These are phyloP conservation scores for Croton laevigatus DNA, from an alignment of 441 rosid species.

Conservation along the genomic window DNA sequence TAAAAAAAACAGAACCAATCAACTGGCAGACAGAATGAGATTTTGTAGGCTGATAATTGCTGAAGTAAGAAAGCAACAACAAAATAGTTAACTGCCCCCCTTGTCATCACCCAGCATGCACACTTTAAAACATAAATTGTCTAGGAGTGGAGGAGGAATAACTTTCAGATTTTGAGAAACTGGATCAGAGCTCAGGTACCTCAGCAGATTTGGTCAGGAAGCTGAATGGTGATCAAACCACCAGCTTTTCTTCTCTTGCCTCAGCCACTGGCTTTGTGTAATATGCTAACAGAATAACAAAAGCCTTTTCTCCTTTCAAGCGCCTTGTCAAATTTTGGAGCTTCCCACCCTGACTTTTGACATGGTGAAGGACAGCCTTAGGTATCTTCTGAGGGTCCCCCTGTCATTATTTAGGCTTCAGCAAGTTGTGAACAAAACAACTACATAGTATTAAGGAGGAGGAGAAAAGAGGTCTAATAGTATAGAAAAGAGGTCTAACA, in stretches of 20 bases:
- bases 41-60: not conserved
- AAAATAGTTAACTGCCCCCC: not conserved
- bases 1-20: not conserved
- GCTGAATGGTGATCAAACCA: slow-evolving; percentile 73
- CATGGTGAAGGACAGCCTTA: slow-evolving; percentile 91
- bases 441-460: not conserved
- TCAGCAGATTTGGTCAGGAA: slow-evolving; percentile 71
- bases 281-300: slow-evolving; percentile 68
- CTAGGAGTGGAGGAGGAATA: slow-evolving; percentile 7
- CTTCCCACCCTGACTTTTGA: slow-evolving; percentile 92
- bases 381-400: slow-evolving; percentile 77
- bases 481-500: too few species aligned
- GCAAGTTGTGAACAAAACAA: slow-evolving; percentile 5
- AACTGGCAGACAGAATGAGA: not conserved
- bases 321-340: slow-evolving; percentile 82
- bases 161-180: slow-evolving; percentile 10
- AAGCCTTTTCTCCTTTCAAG: slow-evolving; percentile 42
- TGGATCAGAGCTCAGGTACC: slow-evolving; percentile 42
- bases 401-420: slow-evolving; percentile 38
- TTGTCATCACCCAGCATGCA: not conserved
- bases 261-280: slow-evolving; percentile 87
- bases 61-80: not conserved
- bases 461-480: too few species aligned
- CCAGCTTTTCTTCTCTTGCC: slow-evolving; percentile 95
- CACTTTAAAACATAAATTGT: slow-evolving; percentile 10